These are phyloP conservation scores for Calonectria leucothoes DNA, from an alignment of 2,329 filamentous ascomycete genomes.

Conservation along the genomic window DNA sequence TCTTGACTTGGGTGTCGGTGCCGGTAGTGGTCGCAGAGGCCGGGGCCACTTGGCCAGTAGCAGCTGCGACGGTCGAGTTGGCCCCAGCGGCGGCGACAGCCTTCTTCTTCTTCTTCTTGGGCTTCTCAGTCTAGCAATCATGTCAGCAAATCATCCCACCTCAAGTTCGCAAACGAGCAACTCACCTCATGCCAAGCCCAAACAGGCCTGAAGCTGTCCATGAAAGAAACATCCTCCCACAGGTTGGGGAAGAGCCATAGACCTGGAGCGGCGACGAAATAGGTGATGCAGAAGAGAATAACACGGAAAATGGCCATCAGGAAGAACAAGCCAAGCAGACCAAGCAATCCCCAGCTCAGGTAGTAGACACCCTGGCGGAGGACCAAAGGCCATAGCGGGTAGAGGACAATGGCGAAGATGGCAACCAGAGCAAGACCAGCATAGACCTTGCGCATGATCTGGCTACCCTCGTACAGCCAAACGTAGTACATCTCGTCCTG, in stretches of 20 bases:
- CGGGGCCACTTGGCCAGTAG: conserved; percentile 64
- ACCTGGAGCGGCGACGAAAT: conserved; percentile 85
- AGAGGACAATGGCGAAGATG: conserved; percentile 91
- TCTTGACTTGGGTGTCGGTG: conserved; percentile 65
- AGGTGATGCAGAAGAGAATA: conserved; percentile 93
- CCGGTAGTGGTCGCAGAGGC: conserved; percentile 67
- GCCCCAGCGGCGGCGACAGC: conserved; percentile 48
- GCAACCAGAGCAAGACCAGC: conserved; percentile 83
- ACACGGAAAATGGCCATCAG: conserved; percentile 97
- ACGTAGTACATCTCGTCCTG: conserved; percentile 92
- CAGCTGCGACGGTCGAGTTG: conserved; percentile 60
- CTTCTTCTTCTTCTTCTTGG: conserved; percentile 69
- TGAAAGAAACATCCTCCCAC: conserved; percentile 98
- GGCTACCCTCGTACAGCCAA: conserved; percentile 94
- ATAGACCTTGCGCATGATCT: conserved; percentile 94
- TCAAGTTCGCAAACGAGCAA: conserved; percentile 17
- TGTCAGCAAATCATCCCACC: conserved; percentile 31
- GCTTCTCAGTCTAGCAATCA: conserved; percentile 46
- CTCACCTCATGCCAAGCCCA: conserved; percentile 99
- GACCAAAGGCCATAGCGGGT: conserved; percentile 94
- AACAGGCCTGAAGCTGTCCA: conserved; percentile 94
- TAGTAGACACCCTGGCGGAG: conserved; percentile 97
- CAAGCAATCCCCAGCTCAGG: conserved; percentile 91
- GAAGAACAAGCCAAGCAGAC: conserved; percentile 93
- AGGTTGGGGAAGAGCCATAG: conserved; percentile 99